phyloP scores from a whole-genome alignment of 2,329 filamentous ascomycete species.

The Fusarium buxicola region DNA sequence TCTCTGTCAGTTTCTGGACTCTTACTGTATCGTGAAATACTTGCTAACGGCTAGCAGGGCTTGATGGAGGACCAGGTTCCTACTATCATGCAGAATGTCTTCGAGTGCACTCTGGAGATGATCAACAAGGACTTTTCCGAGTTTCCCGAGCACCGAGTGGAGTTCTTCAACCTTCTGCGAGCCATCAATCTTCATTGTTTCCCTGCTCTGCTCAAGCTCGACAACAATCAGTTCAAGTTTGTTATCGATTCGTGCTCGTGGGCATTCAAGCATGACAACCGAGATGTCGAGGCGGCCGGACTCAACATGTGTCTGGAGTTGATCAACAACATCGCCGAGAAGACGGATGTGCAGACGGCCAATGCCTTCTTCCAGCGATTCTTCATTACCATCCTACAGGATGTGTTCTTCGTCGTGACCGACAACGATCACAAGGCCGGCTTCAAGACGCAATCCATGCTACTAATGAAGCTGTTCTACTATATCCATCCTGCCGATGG shows the following conservation, averaged over 20 bases:
- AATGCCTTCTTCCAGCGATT: conserved; percentile 99
- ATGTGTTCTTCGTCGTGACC: conserved; percentile 97
- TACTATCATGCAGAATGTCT: conserved; percentile 97
- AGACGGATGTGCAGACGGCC: conserved; percentile 85
- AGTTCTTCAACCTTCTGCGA: conserved; percentile 97
- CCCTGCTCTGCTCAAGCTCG: conserved; percentile 90
- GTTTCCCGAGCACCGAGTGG: conserved; percentile 98
- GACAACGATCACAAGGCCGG: conserved; percentile 99
- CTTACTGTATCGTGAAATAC: background rate
- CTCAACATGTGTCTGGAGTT: conserved; percentile 98
- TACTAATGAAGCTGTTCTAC: conserved; percentile 95
- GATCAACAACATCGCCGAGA: conserved; percentile 96
- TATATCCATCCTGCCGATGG: conserved; percentile 82
- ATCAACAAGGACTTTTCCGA: conserved; percentile 99
- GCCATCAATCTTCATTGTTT: conserved; percentile 98
- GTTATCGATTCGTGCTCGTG: conserved; percentile 99
- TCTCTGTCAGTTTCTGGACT: conserved; percentile 75
- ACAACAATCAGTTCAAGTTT: conserved; percentile 98
- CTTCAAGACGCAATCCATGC: conserved; percentile 96
- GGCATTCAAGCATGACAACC: conserved; percentile 99
- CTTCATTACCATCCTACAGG: conserved; percentile 94
- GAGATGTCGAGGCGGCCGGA: conserved; percentile 94
- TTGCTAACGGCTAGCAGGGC: conserved; percentile 61
- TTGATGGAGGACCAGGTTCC: conserved; percentile 99
- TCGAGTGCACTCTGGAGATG: conserved; percentile 98